phyloP scores from a whole-genome alignment of 192 early-diverging fungal genomes.

The Coemansia sp. region DNA sequence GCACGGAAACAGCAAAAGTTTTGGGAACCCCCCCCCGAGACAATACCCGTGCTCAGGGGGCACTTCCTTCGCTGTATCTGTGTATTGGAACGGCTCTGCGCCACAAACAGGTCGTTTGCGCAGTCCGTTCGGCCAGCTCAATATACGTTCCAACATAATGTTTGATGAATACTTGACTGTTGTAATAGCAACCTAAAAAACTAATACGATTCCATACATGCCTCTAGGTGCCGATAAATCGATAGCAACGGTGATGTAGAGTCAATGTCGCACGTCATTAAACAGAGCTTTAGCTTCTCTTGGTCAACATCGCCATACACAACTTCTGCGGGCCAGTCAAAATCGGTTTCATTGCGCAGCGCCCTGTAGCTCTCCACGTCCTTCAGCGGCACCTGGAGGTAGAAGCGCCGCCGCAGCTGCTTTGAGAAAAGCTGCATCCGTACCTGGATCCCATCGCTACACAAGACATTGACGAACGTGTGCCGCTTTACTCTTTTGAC shows the following conservation, averaged over 20 bases:
- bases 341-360: slow-evolving; percentile 24
- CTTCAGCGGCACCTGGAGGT: slow-evolving; percentile 38
- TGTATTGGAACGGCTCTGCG: too few species aligned
- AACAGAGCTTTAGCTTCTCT: slow-evolving; percentile 18
- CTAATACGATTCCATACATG: slow-evolving; percentile 35
- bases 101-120: too few species aligned
- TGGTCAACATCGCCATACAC: slow-evolving; percentile 42
- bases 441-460: slow-evolving; percentile 40
- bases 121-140: too few species aligned
- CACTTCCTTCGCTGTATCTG: too few species aligned
- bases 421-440: slow-evolving; percentile 51
- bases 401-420: slow-evolving; percentile 41
- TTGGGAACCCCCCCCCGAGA: too few species aligned
- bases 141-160: too few species aligned
- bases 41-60: too few species aligned
- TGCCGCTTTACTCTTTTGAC: slow-evolving; percentile 36
- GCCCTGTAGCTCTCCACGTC: slow-evolving; percentile 30
- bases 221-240: slow-evolving; percentile 48
- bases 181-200: background rate
- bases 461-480: slow-evolving; percentile 46
- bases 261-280: slow-evolving; percentile 26
- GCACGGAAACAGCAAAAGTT: too few species aligned
- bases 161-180: too few species aligned
- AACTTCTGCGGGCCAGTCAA: slow-evolving; percentile 45
- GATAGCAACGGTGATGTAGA: slow-evolving; percentile 34